These are phyloP conservation scores for Paxillus involutus DNA, from an alignment of 768 basidiomycete species.

Conservation along the genomic window DNA sequence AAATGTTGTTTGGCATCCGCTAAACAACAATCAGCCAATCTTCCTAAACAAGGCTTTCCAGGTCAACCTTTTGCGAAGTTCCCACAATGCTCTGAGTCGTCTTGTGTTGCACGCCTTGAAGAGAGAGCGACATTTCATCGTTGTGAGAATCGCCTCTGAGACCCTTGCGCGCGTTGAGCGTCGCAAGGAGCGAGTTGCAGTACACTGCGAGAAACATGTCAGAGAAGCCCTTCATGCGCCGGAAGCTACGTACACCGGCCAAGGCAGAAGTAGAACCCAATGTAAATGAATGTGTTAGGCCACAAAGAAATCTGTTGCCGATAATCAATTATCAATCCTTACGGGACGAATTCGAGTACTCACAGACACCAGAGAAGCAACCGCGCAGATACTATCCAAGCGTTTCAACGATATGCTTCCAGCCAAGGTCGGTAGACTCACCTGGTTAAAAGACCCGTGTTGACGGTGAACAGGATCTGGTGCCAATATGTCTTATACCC, in stretches of 20 bases:
- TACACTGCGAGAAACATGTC: constrained; percentile 40
- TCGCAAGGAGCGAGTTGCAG: constrained; percentile 60
- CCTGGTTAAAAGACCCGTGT: constrained; percentile 36
- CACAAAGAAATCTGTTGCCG: constrained; percentile 43
- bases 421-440: constrained; percentile 1
- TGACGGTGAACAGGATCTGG: constrained; percentile 56
- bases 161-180: constrained; percentile 54
- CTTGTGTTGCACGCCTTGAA: constrained; percentile 28
- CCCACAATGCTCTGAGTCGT: constrained; percentile 11
- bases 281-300: constrained; percentile 52
- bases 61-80: constrained; percentile 12
- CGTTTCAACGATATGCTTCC: constrained; percentile 3
- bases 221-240: background rate
- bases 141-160: constrained; percentile 29
- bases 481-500: background rate
- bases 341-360: background rate
- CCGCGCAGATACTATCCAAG: constrained; percentile 44
- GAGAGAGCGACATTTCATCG: constrained; percentile 17
- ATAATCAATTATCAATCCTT: background rate
- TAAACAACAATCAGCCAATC: background rate
- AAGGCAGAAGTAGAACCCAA: constrained; percentile 59
- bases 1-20: constrained; percentile 46
- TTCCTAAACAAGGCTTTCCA: no score
- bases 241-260: constrained; percentile 47
- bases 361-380: constrained; percentile 54